Evolutionary conservation across 2,329 filamentous ascomycete genomes (phyloP).

Genomic region (Sporothrix dimorphospora): DNA sequence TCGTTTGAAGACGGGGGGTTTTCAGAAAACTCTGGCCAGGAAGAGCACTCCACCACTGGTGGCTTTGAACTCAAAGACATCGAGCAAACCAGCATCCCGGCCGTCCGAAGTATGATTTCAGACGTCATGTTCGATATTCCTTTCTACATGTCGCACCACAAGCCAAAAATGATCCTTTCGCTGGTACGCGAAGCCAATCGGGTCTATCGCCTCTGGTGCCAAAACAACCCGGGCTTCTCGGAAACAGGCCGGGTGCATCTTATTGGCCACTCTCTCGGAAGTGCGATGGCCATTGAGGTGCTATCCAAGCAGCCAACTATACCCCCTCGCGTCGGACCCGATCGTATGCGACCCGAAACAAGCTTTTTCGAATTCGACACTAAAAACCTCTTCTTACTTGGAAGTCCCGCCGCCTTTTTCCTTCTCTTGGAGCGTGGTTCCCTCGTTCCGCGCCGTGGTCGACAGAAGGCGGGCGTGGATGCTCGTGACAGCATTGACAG

Average conservation of each 20-base stretch:
- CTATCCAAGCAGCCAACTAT: constrained; percentile 84
- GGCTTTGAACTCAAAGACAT: constrained; percentile 79
- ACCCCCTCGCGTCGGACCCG: constrained; percentile 56
- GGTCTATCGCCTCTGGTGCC: constrained; percentile 93
- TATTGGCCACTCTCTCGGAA: constrained; percentile 90
- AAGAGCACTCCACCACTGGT: constrained; percentile 56
- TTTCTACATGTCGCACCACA: constrained; percentile 96
- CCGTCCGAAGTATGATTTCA: constrained; percentile 89
- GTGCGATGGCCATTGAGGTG: constrained; percentile 91
- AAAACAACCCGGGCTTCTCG: constrained; percentile 86
- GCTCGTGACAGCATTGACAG: constrained; percentile 58
- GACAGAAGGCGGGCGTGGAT: constrained; percentile 75
- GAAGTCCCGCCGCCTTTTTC: constrained; percentile 92
- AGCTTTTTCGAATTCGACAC: constrained; percentile 86
- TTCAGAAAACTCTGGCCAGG: constrained; percentile 45
- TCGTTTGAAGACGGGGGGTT: constrained; percentile 79
- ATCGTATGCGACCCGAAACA: constrained; percentile 47
- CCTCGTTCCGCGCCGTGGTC: constrained; percentile 75
- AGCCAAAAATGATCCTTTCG: constrained; percentile 89
- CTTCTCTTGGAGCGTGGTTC: constrained; percentile 75
- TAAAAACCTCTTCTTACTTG: constrained; percentile 83
- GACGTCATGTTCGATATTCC: constrained; percentile 99
- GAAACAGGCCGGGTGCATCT: constrained; percentile 84
- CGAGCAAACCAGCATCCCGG: constrained; percentile 85
- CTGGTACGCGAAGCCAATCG: constrained; percentile 90